phyloP scores from a whole-genome alignment of 2,329 filamentous ascomycete species.

The Verticillium klebahnii region DNA sequence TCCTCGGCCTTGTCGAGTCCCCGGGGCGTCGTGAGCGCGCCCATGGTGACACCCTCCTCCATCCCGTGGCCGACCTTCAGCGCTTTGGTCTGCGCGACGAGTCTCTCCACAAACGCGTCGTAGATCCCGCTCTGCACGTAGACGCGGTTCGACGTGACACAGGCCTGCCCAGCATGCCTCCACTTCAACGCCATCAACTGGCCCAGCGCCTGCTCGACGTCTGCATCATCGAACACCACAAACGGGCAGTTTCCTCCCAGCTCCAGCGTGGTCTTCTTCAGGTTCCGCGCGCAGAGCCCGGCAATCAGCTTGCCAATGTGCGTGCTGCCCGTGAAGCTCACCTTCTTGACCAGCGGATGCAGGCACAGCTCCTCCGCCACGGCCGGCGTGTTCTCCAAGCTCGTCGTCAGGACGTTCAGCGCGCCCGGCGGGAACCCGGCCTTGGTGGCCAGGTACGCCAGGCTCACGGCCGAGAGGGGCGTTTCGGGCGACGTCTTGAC shows the following conservation, averaged over 20 bases:
- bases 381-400: constrained; percentile 35
- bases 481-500: constrained; percentile 71
- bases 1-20: constrained; percentile 50
- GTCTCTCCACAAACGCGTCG: constrained; percentile 51
- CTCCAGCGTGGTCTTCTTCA: constrained; percentile 66
- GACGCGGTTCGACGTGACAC: constrained; percentile 45
- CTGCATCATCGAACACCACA: constrained; percentile 64
- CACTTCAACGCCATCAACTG: constrained; percentile 43
- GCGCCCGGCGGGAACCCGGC: constrained; percentile 74
- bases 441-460: constrained; percentile 62
- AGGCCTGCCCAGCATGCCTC: constrained; percentile 31
- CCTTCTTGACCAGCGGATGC: constrained; percentile 48
- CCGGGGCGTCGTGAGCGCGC: constrained; percentile 52
- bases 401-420: constrained; percentile 48
- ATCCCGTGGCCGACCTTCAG: constrained; percentile 60
- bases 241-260: constrained; percentile 66
- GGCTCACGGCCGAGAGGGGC: constrained; percentile 64
- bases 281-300: constrained; percentile 53
- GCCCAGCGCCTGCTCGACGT: constrained; percentile 55
- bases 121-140: constrained; percentile 43
- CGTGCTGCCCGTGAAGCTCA: constrained; percentile 75
- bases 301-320: constrained; percentile 65
- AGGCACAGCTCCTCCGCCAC: constrained; percentile 42
- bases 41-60: constrained; percentile 52
- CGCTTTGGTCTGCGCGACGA: constrained; percentile 45